Percentiles rank a stretch among this genome's conserved stretches.
Conservation (phyloP, 2,329 filamentous ascomycete species). For the Aureobasidium zeae region DNA sequence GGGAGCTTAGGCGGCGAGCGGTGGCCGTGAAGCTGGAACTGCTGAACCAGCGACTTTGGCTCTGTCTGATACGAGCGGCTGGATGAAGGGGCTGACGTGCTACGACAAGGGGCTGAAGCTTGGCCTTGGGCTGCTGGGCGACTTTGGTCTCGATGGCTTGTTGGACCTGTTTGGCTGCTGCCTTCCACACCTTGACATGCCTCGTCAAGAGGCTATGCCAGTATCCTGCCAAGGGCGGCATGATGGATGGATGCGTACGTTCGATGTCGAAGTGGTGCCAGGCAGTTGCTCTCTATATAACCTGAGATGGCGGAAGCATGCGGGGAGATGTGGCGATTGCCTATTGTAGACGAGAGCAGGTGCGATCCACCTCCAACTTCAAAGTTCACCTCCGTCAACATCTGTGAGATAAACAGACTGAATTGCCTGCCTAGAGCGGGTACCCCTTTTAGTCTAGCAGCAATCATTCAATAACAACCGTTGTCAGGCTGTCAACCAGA, state of each 20-base stretch:
- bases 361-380: no score
- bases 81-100: slow-evolving; percentile 53
- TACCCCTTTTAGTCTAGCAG: no score
- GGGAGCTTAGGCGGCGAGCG: slow-evolving; percentile 46
- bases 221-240: slow-evolving; percentile 30
- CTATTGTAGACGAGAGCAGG: no score
- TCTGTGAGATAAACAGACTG: no score
- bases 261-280: no score
- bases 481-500: no score
- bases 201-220: slow-evolving; percentile 30
- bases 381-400: no score
- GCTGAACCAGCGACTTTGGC: slow-evolving; percentile 54
- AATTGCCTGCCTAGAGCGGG: no score
- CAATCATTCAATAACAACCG: no score
- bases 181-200: slow-evolving; percentile 27
- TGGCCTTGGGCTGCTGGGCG: slow-evolving; percentile 34
- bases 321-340: no score
- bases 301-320: no score
- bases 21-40: slow-evolving; percentile 38
- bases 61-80: slow-evolving; percentile 53
- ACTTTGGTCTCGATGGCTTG: slow-evolving; percentile 25
- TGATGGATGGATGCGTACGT: slow-evolving; percentile 21
- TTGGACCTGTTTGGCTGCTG: slow-evolving; percentile 23
- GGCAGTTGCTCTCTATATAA: no score
- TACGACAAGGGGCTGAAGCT: slow-evolving; percentile 52